phyloP scores from a whole-genome alignment of 1,139 yeast species.

The Lodderomyces theae region DNA sequence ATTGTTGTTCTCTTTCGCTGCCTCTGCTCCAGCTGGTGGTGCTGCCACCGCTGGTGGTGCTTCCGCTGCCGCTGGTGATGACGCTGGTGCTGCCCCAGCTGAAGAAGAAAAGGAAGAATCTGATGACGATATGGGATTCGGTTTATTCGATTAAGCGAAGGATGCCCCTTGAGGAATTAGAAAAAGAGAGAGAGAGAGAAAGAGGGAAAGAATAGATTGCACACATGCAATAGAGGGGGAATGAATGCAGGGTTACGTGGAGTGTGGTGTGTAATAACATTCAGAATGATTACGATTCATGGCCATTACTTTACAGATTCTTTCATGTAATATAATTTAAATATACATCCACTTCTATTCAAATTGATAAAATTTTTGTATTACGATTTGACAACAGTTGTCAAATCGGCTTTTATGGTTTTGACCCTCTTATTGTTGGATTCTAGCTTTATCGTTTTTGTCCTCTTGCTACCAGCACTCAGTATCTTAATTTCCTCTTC shows the following conservation, averaged over 20 bases:
- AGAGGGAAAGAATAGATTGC: neutral
- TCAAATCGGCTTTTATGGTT: neutral
- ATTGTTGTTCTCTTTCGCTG: conserved; percentile 75
- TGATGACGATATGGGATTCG: conserved; percentile 79
- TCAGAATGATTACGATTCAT: neutral
- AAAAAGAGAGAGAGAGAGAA: neutral
- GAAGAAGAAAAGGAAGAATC: conserved; percentile 61
- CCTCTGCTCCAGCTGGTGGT: conserved; percentile 44
- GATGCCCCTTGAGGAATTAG: too few relatives aligned
- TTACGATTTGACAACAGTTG: neutral
- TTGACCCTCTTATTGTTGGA: neutral
- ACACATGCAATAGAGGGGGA: too few relatives aligned
- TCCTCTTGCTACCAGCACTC: neutral
- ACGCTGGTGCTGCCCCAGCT: conserved; percentile 49
- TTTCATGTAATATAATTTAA: neutral
- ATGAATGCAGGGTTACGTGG: too few relatives aligned
- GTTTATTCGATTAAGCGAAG: conserved; percentile 49
- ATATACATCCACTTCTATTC: neutral
- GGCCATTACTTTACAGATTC: neutral
- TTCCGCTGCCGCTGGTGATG: conserved; percentile 53
- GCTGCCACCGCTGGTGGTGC: conserved; percentile 56
- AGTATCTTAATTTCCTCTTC: neutral
- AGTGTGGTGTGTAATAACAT: too few relatives aligned
- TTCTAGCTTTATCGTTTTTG: neutral
- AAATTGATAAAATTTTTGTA: neutral